Evolutionary conservation across 2,329 filamentous ascomycete species (phyloP).

Genomic region (Onygenales sp.): DNA sequence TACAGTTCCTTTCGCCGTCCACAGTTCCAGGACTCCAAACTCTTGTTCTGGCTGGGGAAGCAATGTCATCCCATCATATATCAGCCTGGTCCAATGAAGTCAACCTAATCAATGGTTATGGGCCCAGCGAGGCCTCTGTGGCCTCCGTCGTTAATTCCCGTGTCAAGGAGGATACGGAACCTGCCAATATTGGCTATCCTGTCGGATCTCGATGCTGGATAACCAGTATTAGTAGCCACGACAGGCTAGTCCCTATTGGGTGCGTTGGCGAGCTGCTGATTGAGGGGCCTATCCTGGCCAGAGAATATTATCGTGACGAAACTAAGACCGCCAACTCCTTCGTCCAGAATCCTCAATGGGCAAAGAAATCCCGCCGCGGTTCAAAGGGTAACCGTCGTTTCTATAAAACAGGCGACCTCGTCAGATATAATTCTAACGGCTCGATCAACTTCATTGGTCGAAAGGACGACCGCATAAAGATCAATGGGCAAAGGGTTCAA

Average conservation of each 20-base stretch:
- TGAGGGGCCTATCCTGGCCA: constrained; percentile 67
- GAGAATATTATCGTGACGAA: constrained; percentile 68
- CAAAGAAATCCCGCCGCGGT: constrained; percentile 26
- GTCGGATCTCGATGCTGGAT: constrained; percentile 17
- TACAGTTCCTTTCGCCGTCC: constrained; percentile 26
- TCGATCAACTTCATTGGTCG: constrained; percentile 71
- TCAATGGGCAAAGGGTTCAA: constrained; percentile 74
- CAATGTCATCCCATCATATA: constrained; percentile 14
- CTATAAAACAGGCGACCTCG: constrained; percentile 81
- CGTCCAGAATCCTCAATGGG: constrained; percentile 57
- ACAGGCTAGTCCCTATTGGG: constrained; percentile 41
- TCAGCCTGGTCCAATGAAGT: constrained; percentile 18
- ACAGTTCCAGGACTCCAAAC: constrained; percentile 28
- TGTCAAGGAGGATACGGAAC: neutral
- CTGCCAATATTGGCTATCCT: constrained; percentile 12
- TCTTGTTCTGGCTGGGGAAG: constrained; percentile 23
- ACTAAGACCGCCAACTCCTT: constrained; percentile 66
- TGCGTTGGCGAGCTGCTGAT: constrained; percentile 69
- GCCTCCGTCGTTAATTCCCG: constrained; percentile 12
- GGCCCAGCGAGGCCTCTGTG: constrained; percentile 22
- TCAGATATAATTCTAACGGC: constrained; percentile 55
- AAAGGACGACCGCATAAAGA: constrained; percentile 69
- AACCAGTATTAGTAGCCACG: constrained; percentile 19
- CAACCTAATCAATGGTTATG: constrained; percentile 29
- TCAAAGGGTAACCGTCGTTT: constrained; percentile 55